These are phyloP conservation scores for Beta vulgaris DNA, from an alignment of 148 eudicot genomes.

Conservation along the genomic window DNA sequence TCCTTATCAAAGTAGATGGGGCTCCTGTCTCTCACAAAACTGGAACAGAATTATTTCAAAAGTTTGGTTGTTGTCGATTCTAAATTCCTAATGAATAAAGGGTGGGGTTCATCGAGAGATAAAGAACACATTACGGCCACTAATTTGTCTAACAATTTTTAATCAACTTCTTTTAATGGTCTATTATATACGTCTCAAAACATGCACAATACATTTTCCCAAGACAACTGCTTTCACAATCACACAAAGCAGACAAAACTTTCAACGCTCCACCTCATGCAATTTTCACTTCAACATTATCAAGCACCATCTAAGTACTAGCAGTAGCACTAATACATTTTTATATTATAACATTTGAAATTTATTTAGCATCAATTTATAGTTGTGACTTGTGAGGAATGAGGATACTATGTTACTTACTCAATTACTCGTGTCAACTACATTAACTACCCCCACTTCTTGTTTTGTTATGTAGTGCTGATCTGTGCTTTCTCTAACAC, in stretches of 20 bases:
- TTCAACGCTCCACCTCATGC: too few species aligned
- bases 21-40: background rate
- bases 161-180: too few species aligned
- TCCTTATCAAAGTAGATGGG: background rate
- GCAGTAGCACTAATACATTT: too few species aligned
- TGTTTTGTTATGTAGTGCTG: background rate
- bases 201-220: background rate
- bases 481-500: too few species aligned
- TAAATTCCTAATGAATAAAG: background rate
- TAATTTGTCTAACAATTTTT: background rate
- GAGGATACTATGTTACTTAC: background rate
- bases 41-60: background rate
- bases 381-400: too few species aligned
- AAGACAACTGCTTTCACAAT: too few species aligned
- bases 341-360: too few species aligned
- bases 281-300: too few species aligned
- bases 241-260: too few species aligned
- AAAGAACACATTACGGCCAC: background rate
- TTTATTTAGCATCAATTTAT: too few species aligned
- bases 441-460: background rate
- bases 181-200: too few species aligned
- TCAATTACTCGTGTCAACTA: background rate
- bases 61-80: background rate
- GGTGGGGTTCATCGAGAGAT: background rate
- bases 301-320: too few species aligned